phyloP scores from a whole-genome alignment of 306 rosid genomes.

The Pterocarpus santalinus region DNA sequence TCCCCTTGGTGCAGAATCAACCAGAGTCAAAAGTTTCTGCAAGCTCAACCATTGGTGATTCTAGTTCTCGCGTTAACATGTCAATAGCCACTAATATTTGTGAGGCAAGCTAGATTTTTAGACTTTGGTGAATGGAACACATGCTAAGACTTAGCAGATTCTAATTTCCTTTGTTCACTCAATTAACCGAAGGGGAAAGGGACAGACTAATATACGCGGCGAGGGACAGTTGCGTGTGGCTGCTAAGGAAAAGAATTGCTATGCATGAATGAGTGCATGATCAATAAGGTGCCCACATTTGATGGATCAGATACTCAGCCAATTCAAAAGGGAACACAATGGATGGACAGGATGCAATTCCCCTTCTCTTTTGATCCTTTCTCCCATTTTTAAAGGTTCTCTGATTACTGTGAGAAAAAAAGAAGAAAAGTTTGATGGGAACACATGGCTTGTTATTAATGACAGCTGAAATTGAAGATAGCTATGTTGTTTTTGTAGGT shows the following conservation, averaged over 20 bases:
- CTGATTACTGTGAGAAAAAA: slow-evolving; percentile 2
- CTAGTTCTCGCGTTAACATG: slow-evolving; percentile 21
- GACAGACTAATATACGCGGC: slow-evolving; percentile 49
- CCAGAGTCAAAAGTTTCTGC: slow-evolving; percentile 60
- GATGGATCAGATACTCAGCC: slow-evolving; percentile 63
- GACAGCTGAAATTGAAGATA: slow-evolving; percentile 20
- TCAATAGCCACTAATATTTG: slow-evolving; percentile 36
- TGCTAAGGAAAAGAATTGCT: background rate
- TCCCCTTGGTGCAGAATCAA: slow-evolving; percentile 45
- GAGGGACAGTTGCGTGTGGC: slow-evolving; percentile 43
- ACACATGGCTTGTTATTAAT: slow-evolving; percentile 54
- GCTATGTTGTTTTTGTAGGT: slow-evolving; percentile 22
- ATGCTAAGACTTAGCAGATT: slow-evolving; percentile 22
- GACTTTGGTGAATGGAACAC: slow-evolving; percentile 27
- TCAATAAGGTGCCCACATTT: slow-evolving; percentile 50
- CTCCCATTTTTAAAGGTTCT: slow-evolving; percentile 54
- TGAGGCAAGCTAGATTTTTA: slow-evolving; percentile 20
- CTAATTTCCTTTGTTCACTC: slow-evolving; percentile 26
- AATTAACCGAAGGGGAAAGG: slow-evolving; percentile 15
- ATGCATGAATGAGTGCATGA: slow-evolving; percentile 36
- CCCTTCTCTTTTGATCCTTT: slow-evolving; percentile 36
- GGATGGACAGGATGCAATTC: slow-evolving; percentile 53
- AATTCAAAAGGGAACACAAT: slow-evolving; percentile 56
- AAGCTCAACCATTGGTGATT: slow-evolving; percentile 39
- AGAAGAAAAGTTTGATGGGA: slow-evolving; percentile 41